phyloP scores from a whole-genome alignment of 768 basidiomycete genomes.

The Rhodotorula taiwanensis region DNA sequence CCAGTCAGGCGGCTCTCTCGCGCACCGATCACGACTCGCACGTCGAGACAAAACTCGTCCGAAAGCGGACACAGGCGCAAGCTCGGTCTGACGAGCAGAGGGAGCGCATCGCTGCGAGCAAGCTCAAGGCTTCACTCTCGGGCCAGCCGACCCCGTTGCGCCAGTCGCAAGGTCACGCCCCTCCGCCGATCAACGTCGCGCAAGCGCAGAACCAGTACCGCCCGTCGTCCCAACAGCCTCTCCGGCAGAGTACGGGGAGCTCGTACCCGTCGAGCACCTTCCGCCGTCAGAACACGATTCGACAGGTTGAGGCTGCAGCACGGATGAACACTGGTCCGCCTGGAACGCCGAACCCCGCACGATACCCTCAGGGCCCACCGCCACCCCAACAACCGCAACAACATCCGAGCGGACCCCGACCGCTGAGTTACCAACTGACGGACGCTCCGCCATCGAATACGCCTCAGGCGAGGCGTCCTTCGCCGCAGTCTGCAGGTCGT shows the following conservation, averaged over 20 bases:
- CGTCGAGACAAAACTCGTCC: slow-evolving; percentile 70
- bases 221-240: background rate
- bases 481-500: background rate
- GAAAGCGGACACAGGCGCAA: slow-evolving; percentile 66
- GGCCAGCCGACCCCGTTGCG: slow-evolving; percentile 5
- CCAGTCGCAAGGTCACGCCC: background rate
- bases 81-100: slow-evolving; percentile 36
- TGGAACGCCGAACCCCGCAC: slow-evolving; percentile 4
- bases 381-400: background rate
- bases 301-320: slow-evolving; percentile 38
- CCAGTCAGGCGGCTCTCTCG: slow-evolving; percentile 58
- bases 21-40: slow-evolving; percentile 71
- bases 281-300: slow-evolving; percentile 30
- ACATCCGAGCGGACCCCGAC: background rate
- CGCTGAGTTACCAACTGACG: slow-evolving; percentile 16
- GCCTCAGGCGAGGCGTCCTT: background rate
- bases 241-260: background rate
- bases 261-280: slow-evolving; percentile 15
- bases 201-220: background rate
- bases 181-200: slow-evolving; percentile 1
- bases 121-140: slow-evolving; percentile 11
- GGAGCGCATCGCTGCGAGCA: slow-evolving; percentile 16
- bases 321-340: slow-evolving; percentile 18
- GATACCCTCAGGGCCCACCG: background rate
- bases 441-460: background rate